Evolutionary conservation across 2,329 filamentous ascomycete genomes (phyloP).

Genomic region (Penicillium sp.): DNA sequence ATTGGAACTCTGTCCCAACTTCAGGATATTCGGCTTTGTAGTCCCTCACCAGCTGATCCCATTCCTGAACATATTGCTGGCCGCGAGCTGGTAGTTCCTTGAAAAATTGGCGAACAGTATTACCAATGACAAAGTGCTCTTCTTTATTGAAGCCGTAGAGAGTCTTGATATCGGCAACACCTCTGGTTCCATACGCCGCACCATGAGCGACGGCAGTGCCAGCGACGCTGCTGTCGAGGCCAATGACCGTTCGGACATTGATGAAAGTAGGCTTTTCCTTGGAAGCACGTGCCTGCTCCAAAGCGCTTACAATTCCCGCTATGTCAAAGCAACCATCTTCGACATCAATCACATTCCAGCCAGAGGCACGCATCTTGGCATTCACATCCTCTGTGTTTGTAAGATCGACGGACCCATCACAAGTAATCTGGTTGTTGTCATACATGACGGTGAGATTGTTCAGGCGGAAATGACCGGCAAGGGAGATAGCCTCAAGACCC

Average conservation of each 20-base stretch:
- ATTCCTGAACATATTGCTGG: constrained; percentile 47
- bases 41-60: constrained; percentile 46
- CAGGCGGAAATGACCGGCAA: constrained; percentile 54
- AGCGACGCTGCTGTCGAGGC: constrained; percentile 48
- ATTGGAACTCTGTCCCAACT: constrained; percentile 49
- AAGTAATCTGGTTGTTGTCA: constrained; percentile 60
- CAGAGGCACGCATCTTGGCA: constrained; percentile 56
- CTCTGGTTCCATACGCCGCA: constrained; percentile 55
- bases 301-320: constrained; percentile 46
- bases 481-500: constrained; percentile 53
- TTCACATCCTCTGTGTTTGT: constrained; percentile 56
- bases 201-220: constrained; percentile 56
- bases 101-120: constrained; percentile 55
- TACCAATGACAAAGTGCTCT: constrained; percentile 45
- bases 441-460: constrained; percentile 58
- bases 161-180: constrained; percentile 57
- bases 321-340: constrained; percentile 55
- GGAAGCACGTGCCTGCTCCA: constrained; percentile 45
- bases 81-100: constrained; percentile 48
- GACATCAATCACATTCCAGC: constrained; percentile 57
- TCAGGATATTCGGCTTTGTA: constrained; percentile 49
- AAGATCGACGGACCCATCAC: constrained; percentile 55
- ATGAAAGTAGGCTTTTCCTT: constrained; percentile 56
- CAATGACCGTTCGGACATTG: constrained; percentile 58
- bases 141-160: constrained; percentile 51